Base-by-base conservation (phyloP, 1,284 basidiomycete species). In the Pseudozyma sp. region DNA sequence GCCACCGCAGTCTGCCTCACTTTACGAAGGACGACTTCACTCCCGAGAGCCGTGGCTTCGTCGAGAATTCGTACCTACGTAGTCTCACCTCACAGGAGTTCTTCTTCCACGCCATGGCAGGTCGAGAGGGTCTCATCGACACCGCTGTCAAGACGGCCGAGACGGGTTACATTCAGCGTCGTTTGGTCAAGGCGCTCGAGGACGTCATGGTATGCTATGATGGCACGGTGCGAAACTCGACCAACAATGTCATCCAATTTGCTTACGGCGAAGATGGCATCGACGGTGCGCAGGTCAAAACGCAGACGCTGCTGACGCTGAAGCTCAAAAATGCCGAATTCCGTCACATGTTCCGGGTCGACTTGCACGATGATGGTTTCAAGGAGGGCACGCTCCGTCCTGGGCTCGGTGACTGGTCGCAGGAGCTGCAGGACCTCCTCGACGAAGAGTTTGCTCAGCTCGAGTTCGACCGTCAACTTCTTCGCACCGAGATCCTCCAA, bases 61-160 rank as follows among this genome's bases (percentile, higher is more conserved):
- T 99, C 68, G 97, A 99, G 85, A 99, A 99, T 85, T 99, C 97
- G 17, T 99, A 99, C 83, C 88, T 99, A 33, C 92, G 96, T 76
- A 97, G 97, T 50, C 85, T 99, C 68, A 99, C 96, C 0, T 95
- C 97, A 0, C 95, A 98, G 80, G 97, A 99, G 84, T 99, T 95
- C 89, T 99, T 99, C 89, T 99, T 99, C 90, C 97, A 99, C 86
- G 97, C 97, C 58, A 99, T 99, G 97, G 96, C 96, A 81, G 97
- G 97, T 87, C 92, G 97, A 81, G 97, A 99, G 86, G 97, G 97
- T 89, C 87, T 99, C 56, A 98, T 99, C 80, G 97, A 99, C 88
- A 99, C 97, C 2, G 97, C 97, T 34, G 95, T 99, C 86, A 99
- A 99, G 88, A 99, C 97, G 7, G 97, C 97, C 50, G 97, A 99